Base-by-base conservation (phyloP, 2,329 filamentous ascomycete genomes). In the Penicillium sp. region DNA sequence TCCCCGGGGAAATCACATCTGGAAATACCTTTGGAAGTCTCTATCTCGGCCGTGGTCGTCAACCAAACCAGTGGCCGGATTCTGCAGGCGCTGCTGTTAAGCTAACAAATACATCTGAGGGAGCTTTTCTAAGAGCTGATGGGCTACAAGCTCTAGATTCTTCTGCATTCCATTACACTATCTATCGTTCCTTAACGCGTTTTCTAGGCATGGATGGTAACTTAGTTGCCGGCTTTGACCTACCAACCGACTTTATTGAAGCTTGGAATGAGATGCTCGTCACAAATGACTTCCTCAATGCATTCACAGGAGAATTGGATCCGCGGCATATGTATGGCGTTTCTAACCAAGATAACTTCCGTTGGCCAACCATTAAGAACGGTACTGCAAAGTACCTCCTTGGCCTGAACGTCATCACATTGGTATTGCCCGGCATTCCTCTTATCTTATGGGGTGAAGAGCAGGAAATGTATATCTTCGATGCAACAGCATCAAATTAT, bases 321-420 rank as follows among this genome's bases (percentile, higher is more conserved):
- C 86, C 86, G 3, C 80, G 86, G 2, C 85, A 88, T 66, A 81
- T 88, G 79, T 87, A 82, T 65, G 86, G 85, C 48, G 80, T 81
- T 2, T 86, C 84, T 5, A 88, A 88, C 64, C 86, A 88, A 71
- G 86, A 88, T 66, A 84, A 87, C 11, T 84, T 88, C 63, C 79
- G 85, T 39, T 88, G 85, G 85, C 85, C 85, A 9, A 79, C 83
- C 8, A 75, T 88, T 24, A 74, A 76, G 35, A 79, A 84, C 55
- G 85, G 85, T 3, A 81, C 82, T 0, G 76, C 86, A 63, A 79
- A 82, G 45, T 81, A 84, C 66, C 72, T 87, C 6, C 71, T 87
- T 6, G 85, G 79, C 5, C 74, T 82, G 16, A 87, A 85, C 63
- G 78, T 88, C 45, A 83, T 82, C 1, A 85, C 84, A 0, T 67